Conservation (phyloP, 1,284 basidiomycete genomes). For the Gymnopus androsaceus region DNA sequence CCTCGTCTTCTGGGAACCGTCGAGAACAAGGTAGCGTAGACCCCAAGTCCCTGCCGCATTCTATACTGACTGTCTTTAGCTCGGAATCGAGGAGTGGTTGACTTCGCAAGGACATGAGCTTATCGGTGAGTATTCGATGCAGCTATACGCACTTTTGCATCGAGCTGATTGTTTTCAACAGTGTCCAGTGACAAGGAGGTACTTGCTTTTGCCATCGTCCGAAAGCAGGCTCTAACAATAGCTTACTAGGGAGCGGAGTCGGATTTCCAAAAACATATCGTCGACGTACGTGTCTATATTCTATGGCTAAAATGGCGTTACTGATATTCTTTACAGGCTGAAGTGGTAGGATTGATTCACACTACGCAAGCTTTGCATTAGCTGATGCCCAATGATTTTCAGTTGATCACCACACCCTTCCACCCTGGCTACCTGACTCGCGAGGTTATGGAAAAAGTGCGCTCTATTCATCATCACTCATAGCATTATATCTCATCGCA, state of each 20-base stretch:
- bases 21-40: conserved; percentile 72
- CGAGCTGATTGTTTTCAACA: conserved; percentile 24
- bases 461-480: neutral
- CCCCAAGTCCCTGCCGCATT: neutral
- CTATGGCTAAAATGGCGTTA: neutral
- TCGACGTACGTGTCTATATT: conserved; percentile 58
- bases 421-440: conserved; percentile 88
- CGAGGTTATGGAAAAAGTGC: conserved; percentile 71
- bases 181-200: conserved; percentile 91
- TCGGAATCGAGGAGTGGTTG: conserved; percentile 75
- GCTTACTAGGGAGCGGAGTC: no score
- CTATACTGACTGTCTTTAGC: conserved; percentile 47
- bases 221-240: no score
- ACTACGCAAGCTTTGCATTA: no score
- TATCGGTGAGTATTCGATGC: conserved; percentile 48
- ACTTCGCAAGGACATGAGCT: conserved; percentile 78
- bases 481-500: neutral
- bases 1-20: conserved; percentile 86
- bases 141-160: conserved; percentile 14
- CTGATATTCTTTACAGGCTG: no score
- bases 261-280: conserved; percentile 88
- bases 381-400: no score
- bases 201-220: no score
- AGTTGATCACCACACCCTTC: conserved; percentile 94
- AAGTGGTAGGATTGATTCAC: no score